A percentile compares a stretch with the other conserved stretches of the same genome.
Conservation (phyloP, 495 filamentous ascomycete species). For the Podospora didyma region DNA sequence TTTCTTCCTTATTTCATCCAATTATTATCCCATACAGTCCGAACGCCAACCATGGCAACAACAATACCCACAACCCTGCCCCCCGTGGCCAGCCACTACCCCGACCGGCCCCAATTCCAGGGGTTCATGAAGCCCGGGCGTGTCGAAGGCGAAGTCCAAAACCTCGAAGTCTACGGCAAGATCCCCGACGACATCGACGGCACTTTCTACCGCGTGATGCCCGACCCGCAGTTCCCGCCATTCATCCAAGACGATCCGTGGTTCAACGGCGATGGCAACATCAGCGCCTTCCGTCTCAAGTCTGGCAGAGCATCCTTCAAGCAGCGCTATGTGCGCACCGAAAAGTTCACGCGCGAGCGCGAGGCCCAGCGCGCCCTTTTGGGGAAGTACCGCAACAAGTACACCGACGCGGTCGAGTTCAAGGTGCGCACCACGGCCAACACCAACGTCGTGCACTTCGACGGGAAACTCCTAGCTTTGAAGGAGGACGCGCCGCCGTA, state of each 20-base stretch:
- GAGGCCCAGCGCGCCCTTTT: constrained; percentile 36
- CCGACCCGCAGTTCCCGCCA: constrained; percentile 23
- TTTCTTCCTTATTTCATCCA: too few relatives aligned
- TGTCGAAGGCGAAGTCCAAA: constrained; percentile 32
- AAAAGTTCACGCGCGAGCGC: constrained; percentile 39
- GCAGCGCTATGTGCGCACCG: constrained; percentile 46
- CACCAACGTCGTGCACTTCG: constrained; percentile 48
- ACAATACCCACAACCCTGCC: not conserved
- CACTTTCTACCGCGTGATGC: constrained; percentile 38
- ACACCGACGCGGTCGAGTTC: constrained; percentile 44
- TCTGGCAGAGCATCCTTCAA: constrained; percentile 44
- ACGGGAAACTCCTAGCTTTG: constrained; percentile 43
- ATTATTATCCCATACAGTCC: not conserved
- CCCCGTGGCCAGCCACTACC: not conserved
- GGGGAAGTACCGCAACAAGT: constrained; percentile 48
- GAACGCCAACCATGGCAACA: not conserved
- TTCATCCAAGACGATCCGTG: constrained; percentile 12
- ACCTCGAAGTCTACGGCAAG: constrained; percentile 30
- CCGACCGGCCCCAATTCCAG: constrained; percentile 1
- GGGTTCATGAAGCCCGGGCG: constrained; percentile 11
- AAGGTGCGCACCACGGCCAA: constrained; percentile 43
- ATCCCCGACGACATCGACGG: constrained; percentile 37
- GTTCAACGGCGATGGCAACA: constrained; percentile 25
- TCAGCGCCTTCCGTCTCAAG: constrained; percentile 46
- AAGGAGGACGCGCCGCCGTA: constrained; percentile 50